Base-by-base conservation (phyloP, 2,329 filamentous ascomycete species). In the Fusarium citri region DNA sequence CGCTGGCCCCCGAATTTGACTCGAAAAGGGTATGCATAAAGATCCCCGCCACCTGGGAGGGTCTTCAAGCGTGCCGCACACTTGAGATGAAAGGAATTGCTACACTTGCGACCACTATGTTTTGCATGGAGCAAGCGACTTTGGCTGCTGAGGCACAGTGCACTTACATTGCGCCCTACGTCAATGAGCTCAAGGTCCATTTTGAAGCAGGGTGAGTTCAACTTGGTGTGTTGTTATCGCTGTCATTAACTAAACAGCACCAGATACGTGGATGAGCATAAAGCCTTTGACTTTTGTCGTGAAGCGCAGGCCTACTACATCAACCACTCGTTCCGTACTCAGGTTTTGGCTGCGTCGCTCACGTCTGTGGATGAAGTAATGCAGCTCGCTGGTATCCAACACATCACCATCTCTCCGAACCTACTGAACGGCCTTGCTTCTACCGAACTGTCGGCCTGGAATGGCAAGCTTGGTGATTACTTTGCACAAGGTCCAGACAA, bases 101-200 rank as follows among this genome's bases (percentile, higher is more conserved):
- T 2, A 90, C 89, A 0, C 79, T 91, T 5, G 88, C 87, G 0
- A 91, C 89, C 0, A 89, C 87, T 3, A 79, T 92, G 49, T 91
- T 91, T 72, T 86, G 85, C 45, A 82, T 90, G 71, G 82, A 87
- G 42, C 89, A 91, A 74, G 89, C 88, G 0, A 81, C 82, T 3
- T 79, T 90, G 2, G 89, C 89, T 0, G 85, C 83, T 2, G 84
- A 88, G 51, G 86, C 83, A 0, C 82, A 83, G 6, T 91, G 88
- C 69, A 84, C 84, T 1, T 91, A 90, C 71, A 87, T 91, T 45
- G 87, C 89, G 0, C 89, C 89, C 0, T 91, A 90, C 66, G 86
- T 91, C 30, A 90, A 91, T 72, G 88, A 91, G 68, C 79, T 91
- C 42, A 86, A 85, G 67, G 89, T 89, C 8, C 88, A 91, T 71